These are phyloP conservation scores for Carnegiea gigantea DNA, from an alignment of 179 eudicot species.

Conservation along the genomic window DNA sequence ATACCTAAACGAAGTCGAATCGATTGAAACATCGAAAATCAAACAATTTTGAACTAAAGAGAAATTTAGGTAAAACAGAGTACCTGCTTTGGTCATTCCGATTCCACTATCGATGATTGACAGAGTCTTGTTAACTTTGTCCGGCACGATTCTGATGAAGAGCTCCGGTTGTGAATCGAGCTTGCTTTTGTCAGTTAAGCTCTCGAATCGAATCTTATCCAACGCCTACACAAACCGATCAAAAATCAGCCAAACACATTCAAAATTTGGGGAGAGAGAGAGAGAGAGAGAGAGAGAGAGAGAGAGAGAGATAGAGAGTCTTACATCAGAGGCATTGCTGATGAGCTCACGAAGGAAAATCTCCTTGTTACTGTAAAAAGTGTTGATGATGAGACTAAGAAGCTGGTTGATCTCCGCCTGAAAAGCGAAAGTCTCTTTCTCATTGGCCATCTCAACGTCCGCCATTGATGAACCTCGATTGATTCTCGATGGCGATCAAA, in stretches of 20 bases:
- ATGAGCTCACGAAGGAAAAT: slow-evolving; percentile 16
- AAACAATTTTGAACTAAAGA: not conserved
- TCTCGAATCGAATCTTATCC: slow-evolving; percentile 19
- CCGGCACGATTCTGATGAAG: slow-evolving; percentile 20
- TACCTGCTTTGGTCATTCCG: slow-evolving; percentile 25
- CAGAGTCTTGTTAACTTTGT: slow-evolving; percentile 11
- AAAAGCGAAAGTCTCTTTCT: slow-evolving; percentile 11
- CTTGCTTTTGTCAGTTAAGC: slow-evolving; percentile 13
- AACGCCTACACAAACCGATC: slow-evolving; percentile 6
- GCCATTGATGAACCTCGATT: slow-evolving; percentile 7
- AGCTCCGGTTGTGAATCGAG: slow-evolving; percentile 10
- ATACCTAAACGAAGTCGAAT: not conserved
- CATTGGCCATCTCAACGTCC: slow-evolving; percentile 7
- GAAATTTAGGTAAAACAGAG: not conserved
- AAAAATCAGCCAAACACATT: not conserved
- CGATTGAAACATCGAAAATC: not conserved
- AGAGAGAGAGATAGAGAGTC: not conserved
- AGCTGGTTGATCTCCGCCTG: slow-evolving; percentile 8
- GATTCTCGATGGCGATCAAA: not conserved
- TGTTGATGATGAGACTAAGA: not conserved
- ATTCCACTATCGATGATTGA: slow-evolving; percentile 17
- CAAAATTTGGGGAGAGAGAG: not conserved
- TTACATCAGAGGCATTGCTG: slow-evolving; percentile 13
- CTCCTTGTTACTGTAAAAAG: slow-evolving; percentile 3
- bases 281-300: not conserved